Evolutionary conservation across 208 protist genomes (phyloP), one percentile per base, ranked within the genome.

Genomic region (Wallacemonas sp.): DNA sequence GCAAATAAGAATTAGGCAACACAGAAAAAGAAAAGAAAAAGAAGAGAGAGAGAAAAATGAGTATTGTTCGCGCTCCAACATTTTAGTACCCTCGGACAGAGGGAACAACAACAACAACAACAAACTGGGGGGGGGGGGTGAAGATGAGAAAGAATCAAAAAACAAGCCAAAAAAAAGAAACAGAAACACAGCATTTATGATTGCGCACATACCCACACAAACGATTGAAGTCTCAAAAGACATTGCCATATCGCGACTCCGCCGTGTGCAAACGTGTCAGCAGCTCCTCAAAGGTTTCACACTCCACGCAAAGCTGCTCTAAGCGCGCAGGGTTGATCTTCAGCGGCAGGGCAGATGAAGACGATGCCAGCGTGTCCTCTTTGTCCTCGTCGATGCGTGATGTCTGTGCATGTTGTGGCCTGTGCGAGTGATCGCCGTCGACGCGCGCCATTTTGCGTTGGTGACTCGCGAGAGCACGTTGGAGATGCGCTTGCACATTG

Each of bases 271-370:
- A 36, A 8, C 39, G 65, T 15, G 61, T n/a, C 22, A 81, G 61
- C 59, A 93, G 33, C n/a, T 54, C 49, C 36, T 64, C 68, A 22
- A 80, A 36, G 2, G 67, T 71, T 24, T 82, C 72, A 63, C 62
- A 72, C 45, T 81, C 76, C 17, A 74, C 58, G 62, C 79, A 84
- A 56, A 85, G 56, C 39, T 88, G 77, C 73, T 90, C 76, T 31
- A 90, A 39, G 28, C 49, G 65, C 3, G 87, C 74, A 1, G 83
- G 83, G 56, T 75, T 80, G 33, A 80, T 69, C 8, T 34, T 83
- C 6, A 76, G 30, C 12, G 38, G 34, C 46, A 15, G 14, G 46
- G 36, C 36, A 41, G 9, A 6, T 41, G 36, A 41, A 6, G 2
- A 1, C 36, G 11, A 39, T 11, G 1, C 8, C 28, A n/a, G 26